Percentiles rank a stretch among this genome's conserved stretches.
Conservation (phyloP, 306 rosid genomes). For the Malus fusca region DNA sequence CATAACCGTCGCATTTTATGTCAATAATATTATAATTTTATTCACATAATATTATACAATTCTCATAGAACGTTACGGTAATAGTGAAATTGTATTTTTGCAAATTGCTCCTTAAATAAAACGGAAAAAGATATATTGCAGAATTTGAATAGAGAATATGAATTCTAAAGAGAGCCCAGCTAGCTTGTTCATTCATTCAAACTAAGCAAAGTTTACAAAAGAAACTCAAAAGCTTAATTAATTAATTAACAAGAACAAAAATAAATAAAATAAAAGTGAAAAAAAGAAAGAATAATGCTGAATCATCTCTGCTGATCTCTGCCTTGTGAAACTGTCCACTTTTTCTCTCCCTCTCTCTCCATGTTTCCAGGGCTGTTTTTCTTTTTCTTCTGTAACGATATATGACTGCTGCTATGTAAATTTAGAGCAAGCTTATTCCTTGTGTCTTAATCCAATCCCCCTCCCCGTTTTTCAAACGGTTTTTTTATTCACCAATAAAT, state of each 20-base stretch:
- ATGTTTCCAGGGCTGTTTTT: background rate
- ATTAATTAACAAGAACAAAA: slow-evolving; percentile 1
- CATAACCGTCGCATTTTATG: no score
- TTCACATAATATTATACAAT: no score
- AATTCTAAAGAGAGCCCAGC: slow-evolving; percentile 5
- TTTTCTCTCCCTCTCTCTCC: slow-evolving; percentile 1
- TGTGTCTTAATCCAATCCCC: slow-evolving; percentile 16
- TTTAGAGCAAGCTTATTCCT: slow-evolving; percentile 11
- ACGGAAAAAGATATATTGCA: background rate
- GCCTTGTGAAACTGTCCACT: slow-evolving; percentile 5
- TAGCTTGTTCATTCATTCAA: slow-evolving; percentile 9
- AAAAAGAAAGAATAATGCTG: background rate
- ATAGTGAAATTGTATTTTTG: background rate
- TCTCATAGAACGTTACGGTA: background rate
- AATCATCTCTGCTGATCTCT: slow-evolving; percentile 6
- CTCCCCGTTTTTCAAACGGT: slow-evolving; percentile 16
- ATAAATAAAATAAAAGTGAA: background rate
- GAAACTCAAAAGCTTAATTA: background rate
- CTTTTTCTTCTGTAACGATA: background rate
- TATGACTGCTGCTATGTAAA: background rate
- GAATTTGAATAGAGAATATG: background rate
- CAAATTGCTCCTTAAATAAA: background rate
- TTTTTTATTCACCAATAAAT: slow-evolving; percentile 31
- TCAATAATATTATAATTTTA: no score
- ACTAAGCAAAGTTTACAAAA: slow-evolving; percentile 9